phyloP scores from a whole-genome alignment of 2,329 filamentous ascomycete genomes.

The Fusarium nodosum region DNA sequence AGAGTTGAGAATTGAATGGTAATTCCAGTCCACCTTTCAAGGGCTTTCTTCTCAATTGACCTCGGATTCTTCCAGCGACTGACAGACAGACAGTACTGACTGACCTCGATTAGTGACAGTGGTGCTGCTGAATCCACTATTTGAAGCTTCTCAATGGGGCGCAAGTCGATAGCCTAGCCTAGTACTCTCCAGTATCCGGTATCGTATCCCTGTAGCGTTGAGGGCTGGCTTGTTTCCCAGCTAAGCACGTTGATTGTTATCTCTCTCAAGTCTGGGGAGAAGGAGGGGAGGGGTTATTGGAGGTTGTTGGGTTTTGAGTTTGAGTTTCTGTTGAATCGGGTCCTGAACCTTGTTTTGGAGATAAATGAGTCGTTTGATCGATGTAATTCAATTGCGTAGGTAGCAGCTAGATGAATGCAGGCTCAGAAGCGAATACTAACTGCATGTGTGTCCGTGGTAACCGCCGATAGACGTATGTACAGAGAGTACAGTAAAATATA shows the following conservation, averaged over 20 bases:
- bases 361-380: neutral
- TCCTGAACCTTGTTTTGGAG: constrained; percentile 28
- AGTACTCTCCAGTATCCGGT: constrained; percentile 7
- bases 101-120: constrained; percentile 21
- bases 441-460: neutral
- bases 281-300: constrained; percentile 8
- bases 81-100: constrained; percentile 4
- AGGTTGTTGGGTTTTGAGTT: constrained; percentile 18
- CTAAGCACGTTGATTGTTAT: constrained; percentile 22
- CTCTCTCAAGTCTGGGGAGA: constrained; percentile 4
- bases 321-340: constrained; percentile 23
- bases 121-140: constrained; percentile 20
- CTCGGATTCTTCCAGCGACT: constrained; percentile 8
- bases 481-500: neutral
- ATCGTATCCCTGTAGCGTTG: constrained; percentile 36
- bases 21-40: neutral
- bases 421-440: constrained; percentile 4
- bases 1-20: neutral
- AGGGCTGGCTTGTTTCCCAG: constrained; percentile 13
- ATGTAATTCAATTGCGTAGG: neutral
- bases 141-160: constrained; percentile 31
- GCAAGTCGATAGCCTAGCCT: constrained; percentile 32
- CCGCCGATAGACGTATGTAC: constrained; percentile 8
- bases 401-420: neutral
- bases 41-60: constrained; percentile 1